Base-by-base conservation (phyloP, 257 asterid species). In the Nicotiana sylvestris region DNA sequence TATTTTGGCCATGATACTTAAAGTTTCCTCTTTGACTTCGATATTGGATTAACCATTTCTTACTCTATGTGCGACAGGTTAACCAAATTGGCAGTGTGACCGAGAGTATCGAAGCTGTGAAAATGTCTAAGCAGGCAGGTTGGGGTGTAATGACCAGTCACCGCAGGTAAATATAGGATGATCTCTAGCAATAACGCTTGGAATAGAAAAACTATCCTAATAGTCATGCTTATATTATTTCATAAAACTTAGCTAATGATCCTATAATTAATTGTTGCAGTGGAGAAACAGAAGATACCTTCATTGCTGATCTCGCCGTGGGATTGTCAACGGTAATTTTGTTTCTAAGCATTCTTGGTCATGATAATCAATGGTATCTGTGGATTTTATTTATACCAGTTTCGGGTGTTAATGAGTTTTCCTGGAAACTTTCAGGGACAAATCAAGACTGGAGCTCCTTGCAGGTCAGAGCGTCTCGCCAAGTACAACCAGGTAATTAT, bases 141-240 rank as follows among this genome's bases (percentile, higher is more conserved):
- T 96, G 99, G 99, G 99, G 99, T 80, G 98, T 94, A 29, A 96
- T 96, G 99, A 90, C 99, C 88, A 96, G 99, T 82, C 99, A 96
- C 89, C 98, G 99, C 87, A 93, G 97, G 97, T 94, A 85, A 33
- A 76, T 35, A 81, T 39, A 49, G 21, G 35, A 46, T 33, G 25
- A 16, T 39, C 66, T 37, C 76, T 62, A 32, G 30, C 25, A 3
- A 66, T 46, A 46, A 1, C 79, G n/a, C 30, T 37, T 64, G 32
- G 49, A 9, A 29, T 2, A 64, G 37, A 5, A 4, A 39, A 15
- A 64, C 62, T 11, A 29, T 17, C 29, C 15, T 0, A 33, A 9
- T 56, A 2, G 29, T 18, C 7, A 29, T 9, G 46, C 43, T 58
- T n/a, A 55, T 6, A 8, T 6, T 46, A 5, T 51, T 6, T 68